Base-by-base conservation (phyloP, 1,284 basidiomycete species). In the Meira nashicola region DNA sequence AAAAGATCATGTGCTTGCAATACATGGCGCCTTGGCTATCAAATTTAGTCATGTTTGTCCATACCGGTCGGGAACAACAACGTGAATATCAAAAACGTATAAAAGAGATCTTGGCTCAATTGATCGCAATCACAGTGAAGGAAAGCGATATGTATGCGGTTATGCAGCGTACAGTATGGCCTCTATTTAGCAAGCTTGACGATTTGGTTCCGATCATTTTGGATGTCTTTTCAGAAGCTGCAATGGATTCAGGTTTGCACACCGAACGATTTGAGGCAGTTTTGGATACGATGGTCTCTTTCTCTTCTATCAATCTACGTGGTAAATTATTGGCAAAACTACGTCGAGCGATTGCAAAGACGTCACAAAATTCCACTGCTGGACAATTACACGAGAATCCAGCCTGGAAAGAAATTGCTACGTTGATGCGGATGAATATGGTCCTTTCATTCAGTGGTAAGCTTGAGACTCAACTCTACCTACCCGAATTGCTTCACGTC, bases 371-470 rank as follows among this genome's bases (percentile, higher is more conserved):
- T 33, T 59, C 71, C 17, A 64, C 64, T 1, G 70, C 70, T 0
- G 59, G 66, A 2, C 66, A 67, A 28, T 56, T 74, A 37, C 72
- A 73, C 46, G 69, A 72, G 40, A 70, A 71, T 44, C 62, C 64
- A 1, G 70, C 70, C 17, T 75, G 73, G 73, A 72, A 73, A 54
- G 73, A 75, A 61, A 73, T 75, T 15, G 73, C 68, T 11, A 75
- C 73, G 52, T 59, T 75, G 52, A 63, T 70, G 33, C 60, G 73
- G 25, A 73, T 75, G 70, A 73, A 75, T 60, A 72, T 72, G 68
- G 66, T 73, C 40, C 66, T 75, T 17, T 73, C 73, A 6, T 75
- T 75, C 55, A 75, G 71, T 46, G 68, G 65, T 46, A 62, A 68
- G 8, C 61, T 72, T 50, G 73, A 75, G 54, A 62, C 67, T n/a